phyloP scores from a whole-genome alignment of 2,329 filamentous ascomycete genomes.

The Penicillium sp. region DNA sequence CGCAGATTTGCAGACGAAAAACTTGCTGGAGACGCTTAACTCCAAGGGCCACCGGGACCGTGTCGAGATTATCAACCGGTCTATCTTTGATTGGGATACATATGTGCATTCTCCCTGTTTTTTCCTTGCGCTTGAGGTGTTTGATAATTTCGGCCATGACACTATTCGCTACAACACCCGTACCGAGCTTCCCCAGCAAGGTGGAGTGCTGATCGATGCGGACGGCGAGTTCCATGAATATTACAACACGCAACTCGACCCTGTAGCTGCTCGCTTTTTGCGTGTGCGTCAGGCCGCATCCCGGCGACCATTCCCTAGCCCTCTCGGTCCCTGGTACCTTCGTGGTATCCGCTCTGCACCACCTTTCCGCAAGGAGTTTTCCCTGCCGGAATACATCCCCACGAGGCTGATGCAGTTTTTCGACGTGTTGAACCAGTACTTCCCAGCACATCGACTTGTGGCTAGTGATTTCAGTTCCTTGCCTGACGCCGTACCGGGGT shows the following conservation, averaged over 20 bases:
- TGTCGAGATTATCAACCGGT: conserved; percentile 92
- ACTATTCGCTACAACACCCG: conserved; percentile 83
- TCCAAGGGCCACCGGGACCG: conserved; percentile 77
- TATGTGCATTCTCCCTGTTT: conserved; percentile 93
- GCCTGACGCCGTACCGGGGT: conserved; percentile 77
- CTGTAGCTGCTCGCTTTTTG: conserved; percentile 79
- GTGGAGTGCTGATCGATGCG: conserved; percentile 80
- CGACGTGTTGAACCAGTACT: conserved; percentile 82
- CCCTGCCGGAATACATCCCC: conserved; percentile 86
- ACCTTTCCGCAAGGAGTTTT: conserved; percentile 76
- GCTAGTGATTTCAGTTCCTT: conserved; percentile 89
- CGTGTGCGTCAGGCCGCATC: conserved; percentile 78
- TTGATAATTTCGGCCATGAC: conserved; percentile 98
- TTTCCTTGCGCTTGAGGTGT: conserved; percentile 96
- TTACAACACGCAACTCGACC: conserved; percentile 79
- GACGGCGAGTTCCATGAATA: conserved; percentile 94
- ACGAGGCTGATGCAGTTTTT: conserved; percentile 97
- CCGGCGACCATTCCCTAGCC: conserved; percentile 47
- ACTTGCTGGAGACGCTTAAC: conserved; percentile 68
- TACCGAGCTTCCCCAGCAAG: conserved; percentile 83
- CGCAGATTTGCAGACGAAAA: conserved; percentile 74
- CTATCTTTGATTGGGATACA: conserved; percentile 90
- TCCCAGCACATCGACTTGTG: conserved; percentile 85
- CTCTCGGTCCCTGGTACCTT: conserved; percentile 54
- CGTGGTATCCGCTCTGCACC: conserved; percentile 65